phyloP scores from a whole-genome alignment of 768 basidiomycete species.

The Megacollybia marginata region DNA sequence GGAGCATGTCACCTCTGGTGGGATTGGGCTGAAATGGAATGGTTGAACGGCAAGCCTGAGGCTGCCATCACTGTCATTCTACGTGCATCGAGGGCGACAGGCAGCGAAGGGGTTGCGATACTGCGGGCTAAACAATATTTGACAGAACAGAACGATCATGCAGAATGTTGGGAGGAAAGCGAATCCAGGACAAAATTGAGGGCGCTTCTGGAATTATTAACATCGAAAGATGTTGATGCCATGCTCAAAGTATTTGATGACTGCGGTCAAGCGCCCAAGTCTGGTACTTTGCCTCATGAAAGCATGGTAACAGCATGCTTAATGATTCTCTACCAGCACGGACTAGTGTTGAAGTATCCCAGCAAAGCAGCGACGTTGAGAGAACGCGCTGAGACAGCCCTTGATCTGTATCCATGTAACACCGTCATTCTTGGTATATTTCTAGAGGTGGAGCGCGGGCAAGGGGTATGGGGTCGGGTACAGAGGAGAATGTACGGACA shows the following conservation, averaged over 20 bases:
- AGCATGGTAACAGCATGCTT: slow-evolving; percentile 50
- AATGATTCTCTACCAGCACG: slow-evolving; percentile 55
- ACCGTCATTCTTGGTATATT: slow-evolving; percentile 68
- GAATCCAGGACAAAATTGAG: slow-evolving; percentile 62
- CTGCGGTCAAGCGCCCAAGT: slow-evolving; percentile 20
- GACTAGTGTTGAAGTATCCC: slow-evolving; percentile 45
- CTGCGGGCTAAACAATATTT: slow-evolving; percentile 59
- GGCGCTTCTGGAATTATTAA: slow-evolving; percentile 58
- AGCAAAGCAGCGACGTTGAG: slow-evolving; percentile 52
- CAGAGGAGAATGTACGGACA: slow-evolving; percentile 45
- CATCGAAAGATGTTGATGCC: slow-evolving; percentile 33
- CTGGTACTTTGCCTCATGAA: slow-evolving; percentile 33
- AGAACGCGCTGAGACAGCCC: slow-evolving; percentile 44
- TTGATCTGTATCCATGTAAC: slow-evolving; percentile 59
- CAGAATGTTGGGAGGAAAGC: slow-evolving; percentile 41
- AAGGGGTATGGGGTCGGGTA: slow-evolving; percentile 73
- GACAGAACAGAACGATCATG: slow-evolving; percentile 35
- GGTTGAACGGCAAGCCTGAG: slow-evolving; percentile 48
- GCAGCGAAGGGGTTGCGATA: slow-evolving; percentile 42
- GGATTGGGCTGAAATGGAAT: slow-evolving; percentile 84
- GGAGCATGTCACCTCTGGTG: slow-evolving; percentile 55
- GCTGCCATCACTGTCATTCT: slow-evolving; percentile 47
- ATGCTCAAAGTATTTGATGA: slow-evolving; percentile 35
- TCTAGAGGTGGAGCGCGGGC: slow-evolving; percentile 68
- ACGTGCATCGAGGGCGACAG: slow-evolving; percentile 45